phyloP scores from a whole-genome alignment of 2,329 filamentous ascomycete genomes.

The Chrysosporium keratinophilum region DNA sequence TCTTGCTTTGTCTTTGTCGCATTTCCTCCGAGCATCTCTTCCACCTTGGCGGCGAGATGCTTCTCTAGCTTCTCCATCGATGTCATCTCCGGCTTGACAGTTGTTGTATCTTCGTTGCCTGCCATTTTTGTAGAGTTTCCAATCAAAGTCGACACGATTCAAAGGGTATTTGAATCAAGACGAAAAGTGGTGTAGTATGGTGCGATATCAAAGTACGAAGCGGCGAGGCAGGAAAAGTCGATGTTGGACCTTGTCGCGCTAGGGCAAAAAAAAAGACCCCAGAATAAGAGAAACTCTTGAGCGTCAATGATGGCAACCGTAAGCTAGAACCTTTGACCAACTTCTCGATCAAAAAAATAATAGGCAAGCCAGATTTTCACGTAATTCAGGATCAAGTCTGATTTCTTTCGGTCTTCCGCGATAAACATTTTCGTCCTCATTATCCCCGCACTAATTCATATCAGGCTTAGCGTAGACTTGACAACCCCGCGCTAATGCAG shows the following conservation, averaged over 20 bases:
- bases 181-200: neutral
- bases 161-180: neutral
- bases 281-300: too few species aligned
- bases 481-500: constrained; percentile 28
- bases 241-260: too few species aligned
- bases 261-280: too few species aligned
- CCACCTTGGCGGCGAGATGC: constrained; percentile 4
- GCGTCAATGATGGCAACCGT: too few species aligned
- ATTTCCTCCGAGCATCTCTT: neutral
- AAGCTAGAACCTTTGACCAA: too few species aligned
- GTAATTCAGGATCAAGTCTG: neutral
- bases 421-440: neutral
- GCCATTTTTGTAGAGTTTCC: neutral
- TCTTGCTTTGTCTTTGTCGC: neutral
- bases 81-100: neutral
- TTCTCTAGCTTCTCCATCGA: neutral
- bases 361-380: neutral
- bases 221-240: neutral
- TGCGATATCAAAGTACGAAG: neutral
- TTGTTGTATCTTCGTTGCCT: neutral
- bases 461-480: neutral
- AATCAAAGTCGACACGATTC: neutral
- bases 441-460: constrained; percentile 1
- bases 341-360: neutral
- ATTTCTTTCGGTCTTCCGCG: too few species aligned